A percentile compares a stretch with the other conserved stretches of the same genome.
Conservation (phyloP, 345 rosid species). For the Camelina laxa region DNA sequence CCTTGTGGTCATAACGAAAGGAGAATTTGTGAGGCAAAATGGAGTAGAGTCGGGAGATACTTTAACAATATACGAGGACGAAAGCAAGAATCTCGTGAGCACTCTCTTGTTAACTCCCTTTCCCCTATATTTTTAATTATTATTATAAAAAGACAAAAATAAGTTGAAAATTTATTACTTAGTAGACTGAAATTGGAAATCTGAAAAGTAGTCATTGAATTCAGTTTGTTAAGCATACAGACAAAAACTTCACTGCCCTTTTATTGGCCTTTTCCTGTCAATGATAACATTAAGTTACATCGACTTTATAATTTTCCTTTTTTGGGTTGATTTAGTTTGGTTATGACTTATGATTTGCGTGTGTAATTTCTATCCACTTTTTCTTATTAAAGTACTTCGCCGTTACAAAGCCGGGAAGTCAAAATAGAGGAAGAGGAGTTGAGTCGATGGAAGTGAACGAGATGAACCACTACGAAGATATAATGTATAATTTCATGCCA, state of each 20-base stretch:
- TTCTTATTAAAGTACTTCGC: conserved; percentile 60
- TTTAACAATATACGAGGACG: conserved; percentile 74
- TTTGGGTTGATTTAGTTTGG: neutral
- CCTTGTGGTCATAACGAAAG: conserved; percentile 45
- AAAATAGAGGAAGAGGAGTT: conserved; percentile 28
- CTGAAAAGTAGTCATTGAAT: conserved; percentile 29
- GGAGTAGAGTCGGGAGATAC: conserved; percentile 60
- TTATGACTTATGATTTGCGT: neutral
- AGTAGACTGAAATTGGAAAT: conserved; percentile 32
- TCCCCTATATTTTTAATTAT: neutral
- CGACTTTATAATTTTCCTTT: neutral
- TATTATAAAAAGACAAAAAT: conserved; percentile 21
- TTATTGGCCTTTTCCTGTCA: conserved; percentile 30
- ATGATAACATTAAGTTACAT: conserved; percentile 17
- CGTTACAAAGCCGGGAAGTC: conserved; percentile 37
- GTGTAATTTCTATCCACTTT: neutral
- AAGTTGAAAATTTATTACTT: conserved; percentile 30
- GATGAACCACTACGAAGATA: neutral
- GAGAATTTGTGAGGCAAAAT: conserved; percentile 65
- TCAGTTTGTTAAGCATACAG: conserved; percentile 51
- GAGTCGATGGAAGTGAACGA: conserved; percentile 6
- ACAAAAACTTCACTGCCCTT: conserved; percentile 21
- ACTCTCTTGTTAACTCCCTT: conserved; percentile 27
- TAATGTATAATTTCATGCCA: conserved; percentile 27
- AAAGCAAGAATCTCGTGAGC: conserved; percentile 78